Conservation (phyloP, 169 alveolate genomes). For the Theileria sp. region DNA sequence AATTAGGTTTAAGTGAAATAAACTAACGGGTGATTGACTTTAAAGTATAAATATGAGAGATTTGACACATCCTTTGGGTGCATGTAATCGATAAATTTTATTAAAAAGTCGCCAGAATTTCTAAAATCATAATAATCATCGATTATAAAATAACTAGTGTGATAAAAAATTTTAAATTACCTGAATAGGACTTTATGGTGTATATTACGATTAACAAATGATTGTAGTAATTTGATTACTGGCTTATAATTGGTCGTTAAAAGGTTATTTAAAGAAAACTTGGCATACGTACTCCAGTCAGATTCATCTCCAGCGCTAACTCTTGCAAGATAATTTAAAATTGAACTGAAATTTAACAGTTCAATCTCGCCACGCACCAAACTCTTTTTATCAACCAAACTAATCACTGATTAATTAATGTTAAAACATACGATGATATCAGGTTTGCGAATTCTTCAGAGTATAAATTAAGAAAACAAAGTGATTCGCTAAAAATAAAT, state of each 20-base stretch:
- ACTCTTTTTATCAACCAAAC: slow-evolving; percentile 1
- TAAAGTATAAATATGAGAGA: neutral
- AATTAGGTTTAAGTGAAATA: neutral
- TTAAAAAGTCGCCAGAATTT: slow-evolving; percentile 9
- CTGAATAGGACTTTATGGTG: neutral
- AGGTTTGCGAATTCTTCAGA: slow-evolving; percentile 41
- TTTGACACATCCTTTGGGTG: slow-evolving; percentile 17
- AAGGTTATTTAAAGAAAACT: neutral
- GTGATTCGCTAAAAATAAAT: slow-evolving; percentile 35
- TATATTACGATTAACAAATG: neutral
- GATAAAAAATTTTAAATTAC: neutral
- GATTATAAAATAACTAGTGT: too few relatives aligned
- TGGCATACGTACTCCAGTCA: slow-evolving; percentile 34
- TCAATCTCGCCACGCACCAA: neutral
- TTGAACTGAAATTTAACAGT: slow-evolving; percentile 17
- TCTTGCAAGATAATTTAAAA: slow-evolving; percentile 35
- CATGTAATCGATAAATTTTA: neutral
- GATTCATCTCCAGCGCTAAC: slow-evolving; percentile 25
- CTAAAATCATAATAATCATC: neutral
- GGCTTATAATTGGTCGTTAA: slow-evolving; percentile 16
- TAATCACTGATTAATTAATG: neutral
- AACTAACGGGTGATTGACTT: neutral
- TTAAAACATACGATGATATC: slow-evolving; percentile 22
- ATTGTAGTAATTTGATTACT: slow-evolving; percentile 30
- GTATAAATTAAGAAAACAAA: slow-evolving; percentile 33